Evolutionary conservation across 164 flowering plant genomes (phyloP), one percentile per base, ranked within the genome.

Genomic region (Umbellularia californica): DNA sequence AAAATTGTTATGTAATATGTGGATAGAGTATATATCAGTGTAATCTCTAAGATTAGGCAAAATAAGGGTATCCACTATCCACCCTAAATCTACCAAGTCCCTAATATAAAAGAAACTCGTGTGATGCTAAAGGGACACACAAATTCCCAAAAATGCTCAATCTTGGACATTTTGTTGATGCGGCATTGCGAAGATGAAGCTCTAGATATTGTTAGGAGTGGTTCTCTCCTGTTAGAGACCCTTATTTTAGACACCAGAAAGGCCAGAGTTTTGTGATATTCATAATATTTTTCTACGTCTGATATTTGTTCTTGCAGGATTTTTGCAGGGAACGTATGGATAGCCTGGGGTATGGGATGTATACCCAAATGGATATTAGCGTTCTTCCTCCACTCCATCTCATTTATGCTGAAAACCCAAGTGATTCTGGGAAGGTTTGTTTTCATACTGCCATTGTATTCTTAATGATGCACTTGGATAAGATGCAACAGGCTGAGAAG

Each of bases 351-450:
- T 88, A 94, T 84, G 99, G 99, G 10, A 66, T 87, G 50, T 95
- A 95, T 75, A 83, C 80, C 55, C 92, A 88, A 17, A 86, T 95
- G 97, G 97, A 95, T 78, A 73, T 72, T 55, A 78, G 79, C 79
- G 88, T 88, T 76, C 95, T 95, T 74, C 99, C 98, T 22, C 94
- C 92, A 65, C 92, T 95, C 20, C 76, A 92, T 81, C 90, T 95
- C 77, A 89, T 95, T 71, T 92, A 91, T 87, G 97, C 99, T 24
- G 97, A 93, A 70, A 95, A 94, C 81, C 98, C 99, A 72, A 93
- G 99, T 82, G 98, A 95, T 79, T 95, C 99, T 35, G 99, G 99
- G 58, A 95, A 93, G 97, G 98, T 93, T 63, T 72, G 86, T 62
- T 70, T 60, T 7, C 15, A 25, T 19, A 11, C 17, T 50, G 55